phyloP scores from a whole-genome alignment of 768 basidiomycete genomes.

The Strobilomyces echinocephalus region DNA sequence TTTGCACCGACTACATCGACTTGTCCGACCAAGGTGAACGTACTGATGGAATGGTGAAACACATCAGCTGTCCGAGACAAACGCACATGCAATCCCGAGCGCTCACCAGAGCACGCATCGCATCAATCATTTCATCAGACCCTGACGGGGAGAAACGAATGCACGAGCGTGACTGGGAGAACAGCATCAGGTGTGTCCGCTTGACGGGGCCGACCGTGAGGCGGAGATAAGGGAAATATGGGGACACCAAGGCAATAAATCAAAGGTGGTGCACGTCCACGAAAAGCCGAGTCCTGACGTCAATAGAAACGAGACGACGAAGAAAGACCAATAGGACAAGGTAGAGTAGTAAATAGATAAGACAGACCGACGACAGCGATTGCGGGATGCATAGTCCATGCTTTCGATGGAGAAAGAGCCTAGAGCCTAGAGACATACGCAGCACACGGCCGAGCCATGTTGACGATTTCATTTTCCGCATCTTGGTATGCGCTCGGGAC shows the following conservation, averaged over 20 bases:
- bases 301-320: constrained; percentile 9
- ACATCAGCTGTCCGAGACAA: not conserved
- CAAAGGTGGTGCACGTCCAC: not conserved
- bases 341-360: constrained; percentile 28
- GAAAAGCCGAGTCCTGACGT: not conserved
- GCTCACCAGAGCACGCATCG: constrained; percentile 40
- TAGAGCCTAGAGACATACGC: constrained; percentile 6
- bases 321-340: constrained; percentile 20
- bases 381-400: constrained; percentile 16
- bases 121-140: constrained; percentile 41
- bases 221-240: not conserved
- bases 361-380: constrained; percentile 13
- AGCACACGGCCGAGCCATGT: constrained; percentile 5
- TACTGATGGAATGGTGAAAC: not conserved
- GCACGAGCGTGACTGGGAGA: constrained; percentile 15
- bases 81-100: constrained; percentile 26
- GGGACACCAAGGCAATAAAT: not conserved
- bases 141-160: constrained; percentile 43
- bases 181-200: constrained; percentile 19
- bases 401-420: constrained; percentile 14
- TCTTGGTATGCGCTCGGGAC: constrained; percentile 1
- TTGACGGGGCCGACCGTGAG: constrained; percentile 2
- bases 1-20: constrained; percentile 14
- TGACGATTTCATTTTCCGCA: constrained; percentile 15
- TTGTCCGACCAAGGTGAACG: not conserved